These are phyloP conservation scores for Globisporangium solare DNA, from an alignment of 352 stramenopile species.

Conservation along the genomic window DNA sequence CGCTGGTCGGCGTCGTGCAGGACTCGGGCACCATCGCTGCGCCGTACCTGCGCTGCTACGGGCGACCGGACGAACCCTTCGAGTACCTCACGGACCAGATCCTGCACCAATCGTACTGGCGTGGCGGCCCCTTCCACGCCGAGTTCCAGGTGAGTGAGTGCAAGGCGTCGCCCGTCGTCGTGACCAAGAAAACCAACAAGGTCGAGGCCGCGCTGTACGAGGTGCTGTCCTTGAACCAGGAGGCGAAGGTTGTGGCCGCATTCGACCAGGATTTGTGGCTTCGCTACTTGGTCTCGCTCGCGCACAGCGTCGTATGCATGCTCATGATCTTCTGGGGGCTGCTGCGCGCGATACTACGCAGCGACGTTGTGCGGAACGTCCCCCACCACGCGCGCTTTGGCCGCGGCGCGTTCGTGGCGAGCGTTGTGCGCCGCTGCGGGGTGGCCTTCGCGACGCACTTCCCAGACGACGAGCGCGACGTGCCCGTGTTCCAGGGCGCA, in stretches of 20 bases:
- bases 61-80: slow-evolving; percentile 18
- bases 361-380: slow-evolving; percentile 10
- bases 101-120: slow-evolving; percentile 27
- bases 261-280: slow-evolving; percentile 18
- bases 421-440: too few relatives aligned
- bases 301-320: slow-evolving; percentile 25
- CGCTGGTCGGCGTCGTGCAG: slow-evolving; percentile 16
- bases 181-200: not conserved
- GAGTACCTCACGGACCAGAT: slow-evolving; percentile 23
- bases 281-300: slow-evolving; percentile 10
- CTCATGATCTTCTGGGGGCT: slow-evolving; percentile 15
- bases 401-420: too few relatives aligned
- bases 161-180: slow-evolving; percentile 12
- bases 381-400: not conserved
- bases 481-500: slow-evolving; percentile 16
- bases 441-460: not conserved
- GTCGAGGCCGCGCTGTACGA: slow-evolving; percentile 17
- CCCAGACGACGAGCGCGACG: not conserved
- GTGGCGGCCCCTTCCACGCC: slow-evolving; percentile 21
- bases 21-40: slow-evolving; percentile 21
- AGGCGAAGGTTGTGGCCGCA: slow-evolving; percentile 5
- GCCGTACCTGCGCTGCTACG: slow-evolving; percentile 24
- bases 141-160: slow-evolving; percentile 30
- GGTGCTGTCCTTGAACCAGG: slow-evolving; percentile 9
- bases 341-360: not conserved